Evolutionary conservation across 306 rosid genomes (phyloP).

Genomic region (Rosa persica): DNA sequence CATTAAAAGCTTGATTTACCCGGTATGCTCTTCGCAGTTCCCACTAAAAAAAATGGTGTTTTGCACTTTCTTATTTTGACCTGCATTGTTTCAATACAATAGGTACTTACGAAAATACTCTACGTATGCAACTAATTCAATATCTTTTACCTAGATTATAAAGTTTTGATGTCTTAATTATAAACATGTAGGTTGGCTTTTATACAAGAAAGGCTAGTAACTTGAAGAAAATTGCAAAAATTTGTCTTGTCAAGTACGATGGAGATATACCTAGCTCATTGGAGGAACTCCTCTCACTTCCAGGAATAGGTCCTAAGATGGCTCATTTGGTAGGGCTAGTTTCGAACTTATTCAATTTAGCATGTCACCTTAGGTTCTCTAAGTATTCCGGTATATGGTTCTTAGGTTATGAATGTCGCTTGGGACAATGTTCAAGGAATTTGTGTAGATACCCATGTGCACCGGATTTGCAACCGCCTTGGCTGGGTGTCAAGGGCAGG

Average conservation of each 20-base stretch:
- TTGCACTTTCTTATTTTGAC: constrained; percentile 1
- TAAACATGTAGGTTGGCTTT: constrained; percentile 73
- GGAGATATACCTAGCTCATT: constrained; percentile 87
- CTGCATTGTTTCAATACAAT: background rate
- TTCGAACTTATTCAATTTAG: constrained; percentile 21
- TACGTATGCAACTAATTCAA: constrained; percentile 1
- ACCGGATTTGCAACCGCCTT: constrained; percentile 89
- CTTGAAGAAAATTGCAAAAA: constrained; percentile 85
- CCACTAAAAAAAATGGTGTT: constrained; percentile 14
- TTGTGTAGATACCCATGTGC: constrained; percentile 96
- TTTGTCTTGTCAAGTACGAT: constrained; percentile 71
- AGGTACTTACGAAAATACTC: background rate
- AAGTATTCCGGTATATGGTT: constrained; percentile 24
- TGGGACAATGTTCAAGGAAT: constrained; percentile 95
- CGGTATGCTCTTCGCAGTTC: constrained; percentile 48
- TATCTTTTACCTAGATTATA: constrained; percentile 10
- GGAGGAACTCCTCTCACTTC: constrained; percentile 82
- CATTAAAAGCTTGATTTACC: constrained; percentile 74
- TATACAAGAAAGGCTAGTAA: constrained; percentile 76
- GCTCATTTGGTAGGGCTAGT: constrained; percentile 75
- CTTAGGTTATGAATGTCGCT: constrained; percentile 85
- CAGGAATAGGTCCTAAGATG: constrained; percentile 98
- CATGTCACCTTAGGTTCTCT: constrained; percentile 21
- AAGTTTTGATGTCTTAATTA: constrained; percentile 14
- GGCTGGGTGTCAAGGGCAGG: constrained; percentile 78